Percentiles rank a stretch among this genome's conserved stretches.
Conservation (phyloP, 306 rosid species). For the Cicer pinnatifidum region DNA sequence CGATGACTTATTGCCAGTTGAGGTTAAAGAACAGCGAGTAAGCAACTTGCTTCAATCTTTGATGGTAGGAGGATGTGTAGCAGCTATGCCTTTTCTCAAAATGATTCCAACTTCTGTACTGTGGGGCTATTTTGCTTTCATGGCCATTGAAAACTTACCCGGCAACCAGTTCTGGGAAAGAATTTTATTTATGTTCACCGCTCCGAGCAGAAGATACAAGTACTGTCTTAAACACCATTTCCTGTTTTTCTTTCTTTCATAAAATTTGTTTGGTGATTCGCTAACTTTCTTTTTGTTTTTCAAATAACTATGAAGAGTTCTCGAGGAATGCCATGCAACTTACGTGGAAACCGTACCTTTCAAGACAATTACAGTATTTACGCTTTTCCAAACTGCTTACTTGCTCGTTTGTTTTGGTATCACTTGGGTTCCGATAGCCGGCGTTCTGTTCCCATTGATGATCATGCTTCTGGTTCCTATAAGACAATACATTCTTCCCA, state of each 20-base stretch:
- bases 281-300: constrained; percentile 12
- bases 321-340: constrained; percentile 68
- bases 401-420: constrained; percentile 79
- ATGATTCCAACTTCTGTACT: constrained; percentile 82
- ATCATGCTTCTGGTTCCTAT: constrained; percentile 91
- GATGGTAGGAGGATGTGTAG: constrained; percentile 77
- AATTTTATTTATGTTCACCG: constrained; percentile 67
- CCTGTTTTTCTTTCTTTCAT: neutral
- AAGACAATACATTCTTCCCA: constrained; percentile 81
- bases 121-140: constrained; percentile 88
- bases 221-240: constrained; percentile 44
- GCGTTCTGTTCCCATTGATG: constrained; percentile 80
- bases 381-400: constrained; percentile 69
- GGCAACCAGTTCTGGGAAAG: constrained; percentile 91
- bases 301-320: constrained; percentile 50
- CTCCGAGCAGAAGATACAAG: constrained; percentile 80
- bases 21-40: constrained; percentile 84
- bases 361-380: constrained; percentile 69
- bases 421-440: constrained; percentile 82
- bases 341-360: constrained; percentile 77
- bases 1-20: constrained; percentile 73
- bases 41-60: constrained; percentile 82
- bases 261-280: constrained; percentile 23
- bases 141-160: constrained; percentile 85
- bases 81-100: constrained; percentile 78